Conservation (phyloP, 208 protist genomes). For the Acanthamoeba sp. region DNA sequence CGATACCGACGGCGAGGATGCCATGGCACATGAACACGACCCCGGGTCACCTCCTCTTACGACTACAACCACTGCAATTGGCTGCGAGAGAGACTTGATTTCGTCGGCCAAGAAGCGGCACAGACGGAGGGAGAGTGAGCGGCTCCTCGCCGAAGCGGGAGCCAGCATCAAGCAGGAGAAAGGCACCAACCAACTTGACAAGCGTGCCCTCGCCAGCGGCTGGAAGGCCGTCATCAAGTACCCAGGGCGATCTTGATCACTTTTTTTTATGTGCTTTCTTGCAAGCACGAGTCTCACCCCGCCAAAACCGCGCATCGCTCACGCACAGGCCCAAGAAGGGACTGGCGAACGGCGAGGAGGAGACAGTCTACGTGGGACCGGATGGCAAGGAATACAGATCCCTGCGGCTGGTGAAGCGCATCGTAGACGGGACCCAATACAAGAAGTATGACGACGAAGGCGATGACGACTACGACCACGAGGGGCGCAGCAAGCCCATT, state of each 20-base stretch:
- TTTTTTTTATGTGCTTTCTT: neutral
- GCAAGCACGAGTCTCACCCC: no score
- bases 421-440: neutral
- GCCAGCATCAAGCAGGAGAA: neutral
- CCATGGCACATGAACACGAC: no score
- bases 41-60: no score
- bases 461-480: neutral
- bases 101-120: neutral
- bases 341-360: neutral
- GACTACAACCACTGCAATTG: no score
- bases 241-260: neutral
- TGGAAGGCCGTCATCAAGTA: conserved; percentile 15
- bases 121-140: neutral
- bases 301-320: no score
- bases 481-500: neutral
- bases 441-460: neutral
- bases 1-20: no score
- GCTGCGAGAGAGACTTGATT: no score
- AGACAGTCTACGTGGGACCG: conserved; percentile 22
- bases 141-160: neutral
- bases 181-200: neutral
- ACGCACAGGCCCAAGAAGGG: neutral
- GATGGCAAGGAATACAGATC: conserved; percentile 44
- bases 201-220: neutral
- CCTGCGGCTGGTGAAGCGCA: conserved; percentile 14